Evolutionary conservation across 768 basidiomycete species (phyloP).

Genomic region (Trametes cingulata): DNA sequence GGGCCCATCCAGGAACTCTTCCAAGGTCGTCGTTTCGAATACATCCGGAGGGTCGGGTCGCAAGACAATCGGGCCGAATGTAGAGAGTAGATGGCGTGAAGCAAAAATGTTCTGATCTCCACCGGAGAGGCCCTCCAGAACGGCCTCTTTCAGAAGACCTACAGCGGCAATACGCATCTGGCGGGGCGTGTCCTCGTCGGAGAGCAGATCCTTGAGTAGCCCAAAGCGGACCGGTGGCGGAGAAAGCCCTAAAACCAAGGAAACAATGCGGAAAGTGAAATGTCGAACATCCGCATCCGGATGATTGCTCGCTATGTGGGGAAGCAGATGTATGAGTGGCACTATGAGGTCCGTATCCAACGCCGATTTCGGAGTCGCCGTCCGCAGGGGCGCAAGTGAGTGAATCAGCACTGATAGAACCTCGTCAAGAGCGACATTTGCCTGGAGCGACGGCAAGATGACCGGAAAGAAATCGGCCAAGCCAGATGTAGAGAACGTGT

Average conservation of each 20-base stretch:
- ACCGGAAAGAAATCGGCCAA: constrained; percentile 23
- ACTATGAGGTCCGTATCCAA: constrained; percentile 47
- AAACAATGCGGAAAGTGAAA: constrained; percentile 60
- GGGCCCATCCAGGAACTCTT: constrained; percentile 51
- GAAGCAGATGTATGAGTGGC: constrained; percentile 52
- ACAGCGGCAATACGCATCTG: constrained; percentile 72
- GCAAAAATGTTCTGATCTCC: constrained; percentile 46
- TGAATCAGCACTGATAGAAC: constrained; percentile 56
- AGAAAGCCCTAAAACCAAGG: constrained; percentile 49
- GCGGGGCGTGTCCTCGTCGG: constrained; percentile 50
- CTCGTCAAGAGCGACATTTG: constrained; percentile 58
- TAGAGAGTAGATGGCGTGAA: constrained; percentile 53
- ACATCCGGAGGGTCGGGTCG: constrained; percentile 55
- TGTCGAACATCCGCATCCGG: constrained; percentile 59
- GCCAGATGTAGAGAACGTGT: constrained; percentile 11
- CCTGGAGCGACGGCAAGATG: constrained; percentile 43
- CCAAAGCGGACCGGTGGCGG: constrained; percentile 53
- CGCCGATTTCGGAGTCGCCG: constrained; percentile 17
- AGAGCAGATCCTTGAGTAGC: constrained; percentile 52
- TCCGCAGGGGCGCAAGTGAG: constrained; percentile 23
- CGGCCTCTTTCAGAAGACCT: constrained; percentile 66
- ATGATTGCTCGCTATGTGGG: constrained; percentile 61
- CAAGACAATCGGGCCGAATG: constrained; percentile 62
- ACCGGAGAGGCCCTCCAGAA: constrained; percentile 48
- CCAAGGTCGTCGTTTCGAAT: constrained; percentile 38